These are phyloP conservation scores for Metschnikowia henanensis DNA, from an alignment of 805 yeast genomes.

Conservation along the genomic window DNA sequence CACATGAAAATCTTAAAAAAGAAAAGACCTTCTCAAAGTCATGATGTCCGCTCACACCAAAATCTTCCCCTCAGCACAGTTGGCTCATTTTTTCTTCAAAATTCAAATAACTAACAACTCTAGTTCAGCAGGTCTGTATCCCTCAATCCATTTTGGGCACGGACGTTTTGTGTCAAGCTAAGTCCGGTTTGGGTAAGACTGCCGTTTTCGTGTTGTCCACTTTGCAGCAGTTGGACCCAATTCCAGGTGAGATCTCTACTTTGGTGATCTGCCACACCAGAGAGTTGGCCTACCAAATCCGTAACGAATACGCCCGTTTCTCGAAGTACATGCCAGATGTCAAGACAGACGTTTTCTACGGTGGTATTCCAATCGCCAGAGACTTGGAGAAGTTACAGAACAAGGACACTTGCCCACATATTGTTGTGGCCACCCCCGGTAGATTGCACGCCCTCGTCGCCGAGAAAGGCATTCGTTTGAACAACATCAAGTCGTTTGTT, in stretches of 20 bases:
- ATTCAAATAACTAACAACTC: slow-evolving; percentile 11
- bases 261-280: slow-evolving; percentile 97
- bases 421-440: slow-evolving; percentile 98
- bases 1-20: too few species aligned
- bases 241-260: slow-evolving; percentile 94
- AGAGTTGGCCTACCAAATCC: slow-evolving; percentile 97
- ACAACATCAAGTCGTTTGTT: slow-evolving; percentile 90
- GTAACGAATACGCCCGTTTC: slow-evolving; percentile 95
- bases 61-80: background rate
- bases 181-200: slow-evolving; percentile 99
- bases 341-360: slow-evolving; percentile 94
- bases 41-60: too few species aligned
- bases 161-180: slow-evolving; percentile 98
- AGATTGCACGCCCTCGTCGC: slow-evolving; percentile 92
- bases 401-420: slow-evolving; percentile 94
- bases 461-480: slow-evolving; percentile 84
- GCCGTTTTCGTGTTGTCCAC: slow-evolving; percentile 97
- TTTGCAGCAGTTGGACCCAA: slow-evolving; percentile 95
- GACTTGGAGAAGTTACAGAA: slow-evolving; percentile 87
- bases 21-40: too few species aligned
- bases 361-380: slow-evolving; percentile 85
- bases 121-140: slow-evolving; percentile 96
- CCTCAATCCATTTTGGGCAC: slow-evolving; percentile 98
- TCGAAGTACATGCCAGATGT: slow-evolving; percentile 99
- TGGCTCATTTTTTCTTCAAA: background rate